Conservation (phyloP, 176 grass and related monocot genomes). For the Raddia distichophylla region DNA sequence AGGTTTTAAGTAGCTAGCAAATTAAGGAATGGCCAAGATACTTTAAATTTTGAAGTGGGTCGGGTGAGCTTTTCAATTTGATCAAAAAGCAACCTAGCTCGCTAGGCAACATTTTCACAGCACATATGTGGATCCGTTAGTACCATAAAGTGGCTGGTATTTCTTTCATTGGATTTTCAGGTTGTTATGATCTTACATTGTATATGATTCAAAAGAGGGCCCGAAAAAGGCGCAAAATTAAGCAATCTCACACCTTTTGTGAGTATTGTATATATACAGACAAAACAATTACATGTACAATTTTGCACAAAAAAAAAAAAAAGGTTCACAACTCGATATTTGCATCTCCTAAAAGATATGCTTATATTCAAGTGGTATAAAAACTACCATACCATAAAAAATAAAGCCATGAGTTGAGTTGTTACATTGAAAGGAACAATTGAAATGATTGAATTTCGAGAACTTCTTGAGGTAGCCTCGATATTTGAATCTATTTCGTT, state of each 20-base stretch:
- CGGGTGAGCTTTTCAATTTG: constrained; percentile 35
- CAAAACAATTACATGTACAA: background rate
- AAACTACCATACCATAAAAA: no score
- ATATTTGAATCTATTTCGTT: no score
- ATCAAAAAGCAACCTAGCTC: constrained; percentile 28
- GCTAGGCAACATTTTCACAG: constrained; percentile 12
- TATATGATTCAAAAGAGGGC: background rate
- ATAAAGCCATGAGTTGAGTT: no score
- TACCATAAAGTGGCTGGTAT: constrained; percentile 40
- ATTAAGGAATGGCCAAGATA: background rate
- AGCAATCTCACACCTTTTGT: background rate
- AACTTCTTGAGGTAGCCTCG: no score
- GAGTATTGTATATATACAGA: background rate
- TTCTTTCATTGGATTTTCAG: constrained; percentile 11
- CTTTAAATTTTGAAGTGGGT: constrained; percentile 38
- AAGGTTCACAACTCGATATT: no score
- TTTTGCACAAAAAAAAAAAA: no score
- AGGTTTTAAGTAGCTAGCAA: background rate
- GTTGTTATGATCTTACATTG: constrained; percentile 31
- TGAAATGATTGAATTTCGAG: no score
- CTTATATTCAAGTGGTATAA: no score
- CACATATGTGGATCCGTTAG: constrained; percentile 41
- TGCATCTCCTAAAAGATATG: no score
- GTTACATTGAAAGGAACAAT: no score
- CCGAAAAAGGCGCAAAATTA: background rate